phyloP scores from a whole-genome alignment of 2,329 filamentous ascomycete genomes.

The Madurella mycetomatis region DNA sequence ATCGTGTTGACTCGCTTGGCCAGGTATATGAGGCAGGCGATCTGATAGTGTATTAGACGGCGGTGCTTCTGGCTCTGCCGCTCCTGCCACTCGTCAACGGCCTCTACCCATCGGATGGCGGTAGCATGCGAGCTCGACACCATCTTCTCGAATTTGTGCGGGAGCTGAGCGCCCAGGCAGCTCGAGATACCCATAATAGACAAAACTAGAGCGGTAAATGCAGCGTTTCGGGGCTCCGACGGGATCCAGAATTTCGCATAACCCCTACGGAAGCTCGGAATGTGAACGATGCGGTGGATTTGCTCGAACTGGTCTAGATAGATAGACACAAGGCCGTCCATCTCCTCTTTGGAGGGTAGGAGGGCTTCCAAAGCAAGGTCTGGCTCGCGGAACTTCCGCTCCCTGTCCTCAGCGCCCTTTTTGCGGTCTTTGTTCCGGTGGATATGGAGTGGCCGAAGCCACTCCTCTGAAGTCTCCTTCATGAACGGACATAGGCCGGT shows the following conservation, averaged over 20 bases:
- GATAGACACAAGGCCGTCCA: slow-evolving; percentile 32
- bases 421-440: slow-evolving; percentile 52
- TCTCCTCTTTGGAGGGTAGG: slow-evolving; percentile 32
- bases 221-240: slow-evolving; percentile 41
- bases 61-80: slow-evolving; percentile 59
- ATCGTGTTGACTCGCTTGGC: slow-evolving; percentile 59
- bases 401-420: slow-evolving; percentile 49
- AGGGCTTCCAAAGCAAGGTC: slow-evolving; percentile 49
- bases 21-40: slow-evolving; percentile 55
- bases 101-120: slow-evolving; percentile 53
- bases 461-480: slow-evolving; percentile 59
- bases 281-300: slow-evolving; percentile 49
- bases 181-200: slow-evolving; percentile 57
- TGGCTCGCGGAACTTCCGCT: slow-evolving; percentile 44
- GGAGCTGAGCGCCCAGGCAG: slow-evolving; percentile 50
- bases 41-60: slow-evolving; percentile 56
- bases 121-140: slow-evolving; percentile 53
- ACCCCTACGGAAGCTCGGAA: slow-evolving; percentile 52
- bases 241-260: slow-evolving; percentile 54
- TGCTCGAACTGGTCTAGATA: slow-evolving; percentile 38
- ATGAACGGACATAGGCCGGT: slow-evolving; percentile 57
- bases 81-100: slow-evolving; percentile 50
- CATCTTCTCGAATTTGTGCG: slow-evolving; percentile 53
- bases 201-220: slow-evolving; percentile 56
- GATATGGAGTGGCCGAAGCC: slow-evolving; percentile 55